phyloP scores from a whole-genome alignment of 2,329 filamentous ascomycete genomes.

The Cordyceps cateniannulata region DNA sequence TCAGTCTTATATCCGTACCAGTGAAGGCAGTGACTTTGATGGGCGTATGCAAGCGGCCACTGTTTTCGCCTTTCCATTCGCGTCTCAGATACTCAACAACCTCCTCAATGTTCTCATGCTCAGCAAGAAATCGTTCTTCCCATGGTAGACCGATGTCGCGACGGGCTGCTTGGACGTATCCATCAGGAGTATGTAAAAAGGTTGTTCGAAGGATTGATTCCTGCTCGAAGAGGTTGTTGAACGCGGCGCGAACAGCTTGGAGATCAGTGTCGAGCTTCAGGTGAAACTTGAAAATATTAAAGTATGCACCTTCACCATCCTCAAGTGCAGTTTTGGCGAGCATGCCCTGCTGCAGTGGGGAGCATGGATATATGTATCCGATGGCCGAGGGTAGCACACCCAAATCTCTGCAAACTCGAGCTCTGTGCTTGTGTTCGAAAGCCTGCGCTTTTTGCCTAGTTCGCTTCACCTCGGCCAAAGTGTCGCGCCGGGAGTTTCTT shows the following conservation, averaged over 20 bases:
- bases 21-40: conserved; percentile 42
- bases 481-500: conserved; percentile 2
- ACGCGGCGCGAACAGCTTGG: conserved; percentile 46
- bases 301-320: conserved; percentile 57
- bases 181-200: conserved; percentile 68
- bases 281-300: conserved; percentile 64
- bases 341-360: conserved; percentile 80
- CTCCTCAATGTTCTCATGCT: conserved; percentile 24
- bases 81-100: conserved; percentile 30
- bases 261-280: conserved; percentile 42
- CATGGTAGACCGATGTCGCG: conserved; percentile 37
- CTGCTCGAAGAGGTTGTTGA: conserved; percentile 43
- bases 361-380: conserved; percentile 74
- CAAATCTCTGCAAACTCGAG: conserved; percentile 46
- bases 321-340: conserved; percentile 60
- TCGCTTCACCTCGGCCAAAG: conserved; percentile 31
- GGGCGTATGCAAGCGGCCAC: conserved; percentile 40
- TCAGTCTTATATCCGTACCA: conserved; percentile 21
- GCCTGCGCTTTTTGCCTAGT: conserved; percentile 57
- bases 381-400: conserved; percentile 46
- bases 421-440: conserved; percentile 54
- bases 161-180: conserved; percentile 67
- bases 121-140: conserved; percentile 28
- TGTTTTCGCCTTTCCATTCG: conserved; percentile 50
- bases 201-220: conserved; percentile 64